Evolutionary conservation across 495 filamentous ascomycete species (phyloP), one percentile per base, ranked within the genome.

Genomic region (Beverwykella pulmonaria): DNA sequence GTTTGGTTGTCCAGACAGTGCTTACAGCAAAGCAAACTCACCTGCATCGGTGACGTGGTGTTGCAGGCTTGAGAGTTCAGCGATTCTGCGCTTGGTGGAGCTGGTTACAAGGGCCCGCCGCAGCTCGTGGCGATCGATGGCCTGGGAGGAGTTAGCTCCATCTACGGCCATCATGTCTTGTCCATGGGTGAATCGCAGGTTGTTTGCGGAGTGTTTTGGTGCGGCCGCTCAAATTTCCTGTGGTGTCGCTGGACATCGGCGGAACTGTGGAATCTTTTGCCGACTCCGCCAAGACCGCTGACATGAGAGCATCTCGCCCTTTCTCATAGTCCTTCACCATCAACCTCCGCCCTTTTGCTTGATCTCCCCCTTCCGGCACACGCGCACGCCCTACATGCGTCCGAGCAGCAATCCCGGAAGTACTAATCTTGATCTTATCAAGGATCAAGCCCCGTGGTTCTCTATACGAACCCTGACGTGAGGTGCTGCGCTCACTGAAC

Each of bases 21-120:
- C 3, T 9, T 44, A n/a, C 15, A 9, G 17, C 17, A 44, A 14
- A 3, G 39, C 17, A n/a, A n/a, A 61, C 64, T 61, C 71, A 86
- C 84, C 74, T 67, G 75, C 67, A 55, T 78, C 69, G 41, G 65
- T 61, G 58, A 86, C 67, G 56, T 75, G 65, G 44, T 80, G 74
- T 54, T 79, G 74, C n/a, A 86, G 72, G 17, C 46, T 68, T 29
- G 76, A 68, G 19, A 86, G 73, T 69, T 81, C 79, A 19, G 75
- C 57, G 32, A 75, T 79, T 55, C 84, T 74, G 39, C 73, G 68
- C 61, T 79, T 79, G 2, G 83, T 83, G 10, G 82, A 85, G 71
- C 81, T 85, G 39, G 75, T 74, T n/a, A 75, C 39, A 20, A 78
- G 68, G 44, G 54, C 70, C 41, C 53, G 56, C 27, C 74, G 76